A percentile compares a stretch with the other conserved stretches of the same genome.
These are phyloP conservation scores for Nannochloropsis gaditana DNA, from an alignment of 108 stramenopile genomes.

Conservation along the genomic window DNA sequence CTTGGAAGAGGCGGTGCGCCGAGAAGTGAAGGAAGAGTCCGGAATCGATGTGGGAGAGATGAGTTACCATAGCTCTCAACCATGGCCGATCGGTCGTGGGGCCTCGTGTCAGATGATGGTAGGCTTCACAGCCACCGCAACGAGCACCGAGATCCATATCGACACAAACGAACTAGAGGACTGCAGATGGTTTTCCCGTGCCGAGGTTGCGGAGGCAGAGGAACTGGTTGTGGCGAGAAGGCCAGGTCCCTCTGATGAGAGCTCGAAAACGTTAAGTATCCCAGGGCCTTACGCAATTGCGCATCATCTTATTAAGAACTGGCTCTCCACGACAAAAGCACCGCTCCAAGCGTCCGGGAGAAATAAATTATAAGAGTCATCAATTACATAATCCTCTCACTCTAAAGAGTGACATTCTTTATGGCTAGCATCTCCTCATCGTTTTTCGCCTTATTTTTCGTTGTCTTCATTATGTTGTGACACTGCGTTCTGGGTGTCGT, in stretches of 20 bases:
- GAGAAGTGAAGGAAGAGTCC: slow-evolving; percentile 35
- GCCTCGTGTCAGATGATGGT: slow-evolving; percentile 34
- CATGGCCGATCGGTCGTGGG: slow-evolving; percentile 32
- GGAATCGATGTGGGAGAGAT: slow-evolving; percentile 31
- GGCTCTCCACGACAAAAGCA: not conserved
- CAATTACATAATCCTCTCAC: not conserved
- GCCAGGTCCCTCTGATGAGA: not conserved
- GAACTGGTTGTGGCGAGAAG: not conserved
- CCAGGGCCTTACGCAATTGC: slow-evolving; percentile 3
- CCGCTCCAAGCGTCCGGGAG: not conserved
- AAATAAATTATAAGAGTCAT: not conserved
- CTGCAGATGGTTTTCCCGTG: slow-evolving; percentile 28
- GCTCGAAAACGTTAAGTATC: not conserved
- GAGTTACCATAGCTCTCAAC: slow-evolving; percentile 24
- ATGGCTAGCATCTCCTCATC: not conserved
- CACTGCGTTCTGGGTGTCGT: too few species aligned
- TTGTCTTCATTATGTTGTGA: not conserved
- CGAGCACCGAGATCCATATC: slow-evolving; percentile 18
- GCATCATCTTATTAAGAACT: slow-evolving; percentile 3
- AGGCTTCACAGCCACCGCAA: slow-evolving; percentile 27
- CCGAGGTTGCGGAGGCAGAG: slow-evolving; percentile 19
- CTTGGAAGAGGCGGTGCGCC: slow-evolving; percentile 26
- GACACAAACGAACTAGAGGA: slow-evolving; percentile 24
- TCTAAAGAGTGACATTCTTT: not conserved
- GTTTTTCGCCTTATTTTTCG: not conserved